Evolutionary conservation across 2,329 filamentous ascomycete species (phyloP).

Genomic region (Cercospora sp.): DNA sequence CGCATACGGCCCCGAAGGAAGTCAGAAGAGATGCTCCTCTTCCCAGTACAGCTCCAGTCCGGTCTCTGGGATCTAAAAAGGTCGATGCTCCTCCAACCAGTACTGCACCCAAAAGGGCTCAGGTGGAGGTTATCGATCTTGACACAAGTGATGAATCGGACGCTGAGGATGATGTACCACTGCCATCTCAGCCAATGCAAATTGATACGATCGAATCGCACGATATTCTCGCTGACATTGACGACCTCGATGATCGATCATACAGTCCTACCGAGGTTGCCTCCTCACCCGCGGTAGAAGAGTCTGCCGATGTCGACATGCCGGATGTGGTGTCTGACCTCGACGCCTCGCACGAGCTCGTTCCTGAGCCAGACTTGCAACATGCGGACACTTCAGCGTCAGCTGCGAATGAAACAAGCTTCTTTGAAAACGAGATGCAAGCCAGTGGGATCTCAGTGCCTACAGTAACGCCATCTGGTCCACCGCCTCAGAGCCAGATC

Average conservation of each 20-base stretch:
- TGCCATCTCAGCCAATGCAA: neutral
- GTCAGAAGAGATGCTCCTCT: neutral
- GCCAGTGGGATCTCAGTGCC: neutral
- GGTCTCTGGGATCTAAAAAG: conserved; percentile 4
- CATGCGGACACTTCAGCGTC: conserved; percentile 9
- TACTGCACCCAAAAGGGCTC: conserved; percentile 15
- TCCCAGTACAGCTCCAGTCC: conserved; percentile 11
- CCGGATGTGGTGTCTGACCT: neutral
- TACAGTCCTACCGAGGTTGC: conserved; percentile 11
- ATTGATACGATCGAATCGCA: neutral
- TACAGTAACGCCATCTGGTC: neutral
- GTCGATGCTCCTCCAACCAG: conserved; percentile 3
- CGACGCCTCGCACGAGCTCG: neutral
- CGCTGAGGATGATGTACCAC: conserved; percentile 8
- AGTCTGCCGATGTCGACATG: conserved; percentile 11
- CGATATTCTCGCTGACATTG: conserved; percentile 2
- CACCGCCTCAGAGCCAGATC: neutral
- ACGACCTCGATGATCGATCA: neutral
- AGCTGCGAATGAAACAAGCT: conserved; percentile 2
- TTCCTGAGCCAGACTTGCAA: neutral
- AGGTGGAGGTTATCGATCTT: conserved; percentile 30
- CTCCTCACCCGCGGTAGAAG: neutral
- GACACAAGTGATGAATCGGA: conserved; percentile 31
- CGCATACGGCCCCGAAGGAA: neutral
- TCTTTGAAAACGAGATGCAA: conserved; percentile 20